Conservation (phyloP, 1,284 basidiomycete species). For the Anthracocystis panici-leucophaei region DNA sequence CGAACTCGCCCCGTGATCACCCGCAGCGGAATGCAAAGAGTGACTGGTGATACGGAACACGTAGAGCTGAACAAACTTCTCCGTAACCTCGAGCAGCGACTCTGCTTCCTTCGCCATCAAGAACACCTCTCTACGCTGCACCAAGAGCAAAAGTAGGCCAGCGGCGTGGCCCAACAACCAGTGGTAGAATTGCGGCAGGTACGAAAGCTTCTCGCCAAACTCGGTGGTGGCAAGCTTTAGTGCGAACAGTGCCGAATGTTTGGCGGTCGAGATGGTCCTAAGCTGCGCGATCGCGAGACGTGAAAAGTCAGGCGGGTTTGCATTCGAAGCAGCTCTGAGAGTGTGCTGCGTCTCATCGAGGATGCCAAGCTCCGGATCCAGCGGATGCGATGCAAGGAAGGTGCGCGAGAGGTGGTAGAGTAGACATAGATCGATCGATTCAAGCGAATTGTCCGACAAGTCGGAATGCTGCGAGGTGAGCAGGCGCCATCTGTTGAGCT, state of each 20-base stretch:
- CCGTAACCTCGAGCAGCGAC: conserved; percentile 33
- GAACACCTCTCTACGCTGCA: conserved; percentile 43
- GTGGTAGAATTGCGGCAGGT: conserved; percentile 61
- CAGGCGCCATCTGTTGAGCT: conserved; percentile 51
- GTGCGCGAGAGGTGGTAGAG: conserved; percentile 53
- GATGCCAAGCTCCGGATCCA: conserved; percentile 46
- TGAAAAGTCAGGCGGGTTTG: conserved; percentile 31
- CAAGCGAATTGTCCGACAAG: conserved; percentile 39
- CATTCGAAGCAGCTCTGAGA: conserved; percentile 31
- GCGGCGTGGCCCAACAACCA: conserved; percentile 59
- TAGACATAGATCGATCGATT: conserved; percentile 44
- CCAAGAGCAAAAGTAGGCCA: conserved; percentile 50
- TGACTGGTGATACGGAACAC: conserved; percentile 49
- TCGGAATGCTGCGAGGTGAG: conserved; percentile 50
- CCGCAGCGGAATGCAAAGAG: conserved; percentile 32
- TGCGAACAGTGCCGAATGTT: conserved; percentile 52
- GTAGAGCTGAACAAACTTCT: conserved; percentile 55
- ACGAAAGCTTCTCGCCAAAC: conserved; percentile 56
- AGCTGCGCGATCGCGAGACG: conserved; percentile 48
- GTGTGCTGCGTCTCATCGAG: conserved; percentile 49
- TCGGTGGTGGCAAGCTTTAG: conserved; percentile 51
- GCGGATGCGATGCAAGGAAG: conserved; percentile 48
- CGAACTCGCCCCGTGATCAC: background rate
- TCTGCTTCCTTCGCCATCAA: conserved; percentile 56
- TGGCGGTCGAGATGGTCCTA: conserved; percentile 54